phyloP scores from a whole-genome alignment of 768 basidiomycete genomes.

The Infundibulicybe gibba region DNA sequence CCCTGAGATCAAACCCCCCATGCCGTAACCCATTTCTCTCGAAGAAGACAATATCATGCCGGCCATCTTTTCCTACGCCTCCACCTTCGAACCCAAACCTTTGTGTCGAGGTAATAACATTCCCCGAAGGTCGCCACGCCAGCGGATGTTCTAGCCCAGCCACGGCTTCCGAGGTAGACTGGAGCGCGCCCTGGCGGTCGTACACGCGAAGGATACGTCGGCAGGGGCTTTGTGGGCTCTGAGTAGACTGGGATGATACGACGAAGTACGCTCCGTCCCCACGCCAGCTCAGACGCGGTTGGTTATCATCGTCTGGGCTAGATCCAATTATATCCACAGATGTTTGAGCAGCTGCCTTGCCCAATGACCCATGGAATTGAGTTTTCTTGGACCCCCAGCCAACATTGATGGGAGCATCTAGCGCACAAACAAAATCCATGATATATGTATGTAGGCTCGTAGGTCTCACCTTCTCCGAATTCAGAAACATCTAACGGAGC shows the following conservation, averaged over 20 bases:
- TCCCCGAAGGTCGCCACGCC: conserved; percentile 87
- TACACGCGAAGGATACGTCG: conserved; percentile 71
- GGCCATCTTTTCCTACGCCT: conserved; percentile 59
- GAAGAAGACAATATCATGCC: conserved; percentile 89
- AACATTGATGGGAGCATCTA: conserved; percentile 89
- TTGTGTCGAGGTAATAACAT: conserved; percentile 79
- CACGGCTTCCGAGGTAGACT: conserved; percentile 82
- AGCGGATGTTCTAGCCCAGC: conserved; percentile 77
- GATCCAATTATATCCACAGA: conserved; percentile 35
- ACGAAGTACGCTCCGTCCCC: conserved; percentile 91
- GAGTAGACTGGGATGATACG: conserved; percentile 67
- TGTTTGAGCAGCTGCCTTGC: conserved; percentile 73
- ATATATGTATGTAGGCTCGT: not conserved
- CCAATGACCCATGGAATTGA: conserved; percentile 95
- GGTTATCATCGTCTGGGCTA: conserved; percentile 67
- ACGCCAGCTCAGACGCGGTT: conserved; percentile 85
- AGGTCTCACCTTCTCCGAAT: conserved; percentile 86
- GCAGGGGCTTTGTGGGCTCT: conserved; percentile 23
- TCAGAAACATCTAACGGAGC: conserved; percentile 63
- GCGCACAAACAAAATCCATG: not conserved
- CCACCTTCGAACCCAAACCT: conserved; percentile 77
- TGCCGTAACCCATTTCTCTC: conserved; percentile 94
- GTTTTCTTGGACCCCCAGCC: conserved; percentile 98
- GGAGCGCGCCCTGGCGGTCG: conserved; percentile 67
- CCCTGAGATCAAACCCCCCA: conserved; percentile 75